Base-by-base conservation (phyloP, 1,284 basidiomycete species). In the Moniliella sp. region DNA sequence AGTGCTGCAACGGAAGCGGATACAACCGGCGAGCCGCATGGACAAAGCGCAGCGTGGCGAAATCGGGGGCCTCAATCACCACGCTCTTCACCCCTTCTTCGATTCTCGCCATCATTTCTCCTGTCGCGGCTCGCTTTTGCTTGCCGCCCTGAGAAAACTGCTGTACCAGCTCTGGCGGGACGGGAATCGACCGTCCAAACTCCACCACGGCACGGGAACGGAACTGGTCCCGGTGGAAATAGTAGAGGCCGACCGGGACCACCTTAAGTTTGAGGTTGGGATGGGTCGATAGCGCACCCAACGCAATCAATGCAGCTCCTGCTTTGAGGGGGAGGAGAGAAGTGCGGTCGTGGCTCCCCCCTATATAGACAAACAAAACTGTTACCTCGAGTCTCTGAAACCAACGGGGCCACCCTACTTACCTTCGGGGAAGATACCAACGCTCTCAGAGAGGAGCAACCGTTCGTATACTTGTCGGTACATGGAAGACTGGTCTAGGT, bases 11-110 rank as follows among this genome's bases (percentile, higher is more conserved):
- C 13, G 91, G 88, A 3, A 83, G 78, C 48, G 82, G 81, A 65
- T 97, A 97, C 35, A 99, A 67, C 31, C 91, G 71, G 30, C 91
- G 73, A 14, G 78, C 83, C 10, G 91, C 91, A 70, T 99, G 91
- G 36, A 94, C 81, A 39, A 91, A 83, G 83, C 94, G 91, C 35
- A 99, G 69, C 1, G 91, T 97, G 48, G 97, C 91, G 61, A 80
- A 97, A 62, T 99, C 91, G 1, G 91, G 84, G 5, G 88, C 83
- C 34, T 86, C 70, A 27, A 97, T 72, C 0, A 91, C 97, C 27
- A 97, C 91, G 1, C 83, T 86, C 65, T 94, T 93, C 46, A 99
- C 66, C n/a, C 74, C 80, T 55, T 94, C 81, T 53, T 91, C 93
- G 37, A 93, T 78, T 36, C 91, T 66, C 49, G 93, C 79, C 43